Evolutionary conservation across 257 asterid species (phyloP).

Genomic region (Asclepias syriaca): DNA sequence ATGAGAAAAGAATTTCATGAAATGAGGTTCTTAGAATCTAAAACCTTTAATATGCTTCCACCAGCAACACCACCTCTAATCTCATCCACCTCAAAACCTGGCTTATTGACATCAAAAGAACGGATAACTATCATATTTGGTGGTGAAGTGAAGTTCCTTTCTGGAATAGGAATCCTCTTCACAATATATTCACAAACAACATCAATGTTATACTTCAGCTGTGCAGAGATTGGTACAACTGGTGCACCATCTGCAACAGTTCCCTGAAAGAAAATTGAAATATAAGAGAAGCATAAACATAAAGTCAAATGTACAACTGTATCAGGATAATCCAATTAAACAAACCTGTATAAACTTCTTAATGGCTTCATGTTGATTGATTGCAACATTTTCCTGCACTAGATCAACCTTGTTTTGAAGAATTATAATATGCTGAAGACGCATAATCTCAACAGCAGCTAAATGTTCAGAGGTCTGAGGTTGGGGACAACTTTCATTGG

Average conservation of each 20-base stretch:
- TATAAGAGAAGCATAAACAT: neutral
- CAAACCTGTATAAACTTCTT: slow-evolving; percentile 83
- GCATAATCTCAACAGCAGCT: slow-evolving; percentile 97
- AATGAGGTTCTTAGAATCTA: neutral
- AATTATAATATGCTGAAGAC: slow-evolving; percentile 81
- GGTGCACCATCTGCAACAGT: slow-evolving; percentile 94
- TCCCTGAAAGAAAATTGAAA: slow-evolving; percentile 50
- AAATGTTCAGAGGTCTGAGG: slow-evolving; percentile 98
- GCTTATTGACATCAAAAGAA: slow-evolving; percentile 95
- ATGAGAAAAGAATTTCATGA: neutral
- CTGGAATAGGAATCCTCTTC: slow-evolving; percentile 88
- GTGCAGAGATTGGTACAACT: slow-evolving; percentile 94
- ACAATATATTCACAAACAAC: slow-evolving; percentile 84
- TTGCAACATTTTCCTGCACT: slow-evolving; percentile 96
- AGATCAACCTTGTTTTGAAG: slow-evolving; percentile 97
- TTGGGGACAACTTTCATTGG: slow-evolving; percentile 94
- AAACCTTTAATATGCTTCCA: slow-evolving; percentile 92
- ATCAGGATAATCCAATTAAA: slow-evolving; percentile 9
- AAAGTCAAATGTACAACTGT: neutral
- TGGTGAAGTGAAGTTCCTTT: slow-evolving; percentile 75
- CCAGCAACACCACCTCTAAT: slow-evolving; percentile 99
- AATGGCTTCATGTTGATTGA: slow-evolving; percentile 96
- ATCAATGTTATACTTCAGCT: slow-evolving; percentile 89
- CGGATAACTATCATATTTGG: slow-evolving; percentile 98
- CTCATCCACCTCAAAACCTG: slow-evolving; percentile 97